Percentiles rank a stretch among this genome's conserved stretches.
Conservation (phyloP, 2,329 filamentous ascomycete species). For the Ceratocystis colombiana region DNA sequence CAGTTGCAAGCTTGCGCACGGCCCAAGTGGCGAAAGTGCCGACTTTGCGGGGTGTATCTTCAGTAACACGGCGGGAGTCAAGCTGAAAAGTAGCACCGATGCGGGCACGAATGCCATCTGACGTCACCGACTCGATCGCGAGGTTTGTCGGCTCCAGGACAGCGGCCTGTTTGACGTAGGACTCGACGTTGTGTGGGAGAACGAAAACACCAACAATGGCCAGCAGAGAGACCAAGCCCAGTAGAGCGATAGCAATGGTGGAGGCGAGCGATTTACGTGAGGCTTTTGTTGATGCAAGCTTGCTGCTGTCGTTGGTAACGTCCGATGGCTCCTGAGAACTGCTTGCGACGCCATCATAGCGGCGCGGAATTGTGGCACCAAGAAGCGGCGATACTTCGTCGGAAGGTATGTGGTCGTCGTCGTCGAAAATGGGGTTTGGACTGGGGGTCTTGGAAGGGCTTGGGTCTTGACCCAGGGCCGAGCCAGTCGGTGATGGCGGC, state of each 20-base stretch:
- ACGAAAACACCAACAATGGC: conserved; percentile 75
- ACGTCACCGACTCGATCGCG: conserved; percentile 74
- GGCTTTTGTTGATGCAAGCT: conserved; percentile 29
- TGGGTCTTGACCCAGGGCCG: conserved; percentile 9
- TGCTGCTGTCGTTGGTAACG: conserved; percentile 26
- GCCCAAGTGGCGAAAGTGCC: conserved; percentile 73
- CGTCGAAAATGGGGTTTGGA: conserved; percentile 27
- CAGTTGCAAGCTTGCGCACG: conserved; percentile 63
- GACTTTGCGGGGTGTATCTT: conserved; percentile 60
- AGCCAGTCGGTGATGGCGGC: background rate
- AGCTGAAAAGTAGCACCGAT: conserved; percentile 74
- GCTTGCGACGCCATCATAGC: conserved; percentile 35
- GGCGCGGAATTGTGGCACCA: conserved; percentile 33
- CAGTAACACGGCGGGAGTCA: conserved; percentile 64
- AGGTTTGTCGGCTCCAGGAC: conserved; percentile 75
- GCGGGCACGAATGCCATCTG: conserved; percentile 64
- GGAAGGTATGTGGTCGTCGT: conserved; percentile 28
- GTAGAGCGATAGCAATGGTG: conserved; percentile 57
- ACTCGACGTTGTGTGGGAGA: conserved; percentile 65
- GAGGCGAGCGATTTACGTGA: conserved; percentile 51
- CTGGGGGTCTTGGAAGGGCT: background rate
- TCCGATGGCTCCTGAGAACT: conserved; percentile 26
- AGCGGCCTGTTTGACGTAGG: conserved; percentile 75
- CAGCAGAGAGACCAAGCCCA: conserved; percentile 52
- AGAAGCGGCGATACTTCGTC: conserved; percentile 47